phyloP scores from a whole-genome alignment of 1,139 yeast species.

The Geotrichum reessii region DNA sequence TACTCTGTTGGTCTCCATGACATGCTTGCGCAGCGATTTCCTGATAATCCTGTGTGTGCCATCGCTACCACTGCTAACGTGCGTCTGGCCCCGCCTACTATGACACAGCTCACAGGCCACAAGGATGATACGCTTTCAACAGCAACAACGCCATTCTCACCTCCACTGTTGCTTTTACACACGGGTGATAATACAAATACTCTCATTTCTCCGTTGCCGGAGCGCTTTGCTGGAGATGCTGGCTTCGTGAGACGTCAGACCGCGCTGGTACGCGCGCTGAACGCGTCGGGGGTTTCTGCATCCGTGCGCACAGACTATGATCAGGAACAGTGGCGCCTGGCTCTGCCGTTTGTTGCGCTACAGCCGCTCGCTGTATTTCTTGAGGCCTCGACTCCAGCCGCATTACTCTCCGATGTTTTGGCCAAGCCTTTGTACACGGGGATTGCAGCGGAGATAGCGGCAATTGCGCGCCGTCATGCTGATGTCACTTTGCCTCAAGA shows the following conservation, averaged over 20 bases:
- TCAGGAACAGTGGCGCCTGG: constrained; percentile 72
- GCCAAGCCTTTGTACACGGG: constrained; percentile 85
- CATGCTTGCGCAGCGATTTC: constrained; percentile 27
- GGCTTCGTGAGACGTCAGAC: constrained; percentile 8
- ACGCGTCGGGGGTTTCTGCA: constrained; percentile 19
- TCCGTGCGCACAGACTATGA: constrained; percentile 14
- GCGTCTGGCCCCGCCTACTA: constrained; percentile 18
- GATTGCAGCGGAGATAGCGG: constrained; percentile 30
- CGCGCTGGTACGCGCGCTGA: constrained; percentile 4
- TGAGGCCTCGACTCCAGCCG: constrained; percentile 59
- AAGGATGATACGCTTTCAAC: constrained; percentile 8
- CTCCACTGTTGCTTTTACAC: constrained; percentile 18
- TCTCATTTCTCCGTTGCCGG: constrained; percentile 20
- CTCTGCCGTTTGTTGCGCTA: constrained; percentile 70
- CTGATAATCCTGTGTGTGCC: constrained; percentile 27
- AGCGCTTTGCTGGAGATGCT: constrained; percentile 18
- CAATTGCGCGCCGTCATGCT: constrained; percentile 15
- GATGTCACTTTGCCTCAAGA: constrained; percentile 13
- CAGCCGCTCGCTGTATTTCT: constrained; percentile 69
- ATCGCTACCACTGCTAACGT: constrained; percentile 23
- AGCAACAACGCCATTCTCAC: neutral
- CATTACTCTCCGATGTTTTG: constrained; percentile 58
- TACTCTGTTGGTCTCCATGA: constrained; percentile 32
- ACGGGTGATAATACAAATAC: constrained; percentile 20
- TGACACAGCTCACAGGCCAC: constrained; percentile 13